A percentile compares a stretch with the other conserved stretches of the same genome.
Evolutionary conservation across 1,284 basidiomycete species (phyloP).

Genomic region (Inonotus hispidus): DNA sequence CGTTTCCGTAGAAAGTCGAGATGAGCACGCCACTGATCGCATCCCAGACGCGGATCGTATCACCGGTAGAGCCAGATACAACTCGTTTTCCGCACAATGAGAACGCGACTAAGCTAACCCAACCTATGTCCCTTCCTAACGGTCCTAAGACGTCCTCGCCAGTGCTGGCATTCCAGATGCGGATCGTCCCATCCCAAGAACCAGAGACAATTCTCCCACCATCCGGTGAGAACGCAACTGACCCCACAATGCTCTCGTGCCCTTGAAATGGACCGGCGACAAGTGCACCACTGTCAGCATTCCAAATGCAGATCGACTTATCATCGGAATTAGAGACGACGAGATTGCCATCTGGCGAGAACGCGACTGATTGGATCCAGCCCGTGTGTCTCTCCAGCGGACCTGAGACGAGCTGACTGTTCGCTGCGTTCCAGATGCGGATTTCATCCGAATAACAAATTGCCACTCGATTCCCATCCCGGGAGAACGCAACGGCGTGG

Average conservation of each 20-base stretch:
- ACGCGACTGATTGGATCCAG: background rate
- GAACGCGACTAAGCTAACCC: background rate
- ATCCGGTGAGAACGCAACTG: conserved; percentile 4
- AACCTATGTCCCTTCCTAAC: background rate
- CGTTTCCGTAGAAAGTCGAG: background rate
- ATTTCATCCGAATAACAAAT: conserved; percentile 74
- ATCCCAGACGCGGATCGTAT: conserved; percentile 10
- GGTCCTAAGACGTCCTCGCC: background rate
- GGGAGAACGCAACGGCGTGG: background rate
- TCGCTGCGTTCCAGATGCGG: conserved; percentile 90
- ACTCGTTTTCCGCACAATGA: background rate
- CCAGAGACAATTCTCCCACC: conserved; percentile 4
- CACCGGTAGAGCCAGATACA: background rate
- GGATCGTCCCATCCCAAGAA: conserved; percentile 1
- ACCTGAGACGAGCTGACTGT: conserved; percentile 46
- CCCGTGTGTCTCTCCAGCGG: conserved; percentile 77
- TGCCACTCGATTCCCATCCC: background rate
- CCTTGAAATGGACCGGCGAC: background rate
- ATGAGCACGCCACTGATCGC: background rate
- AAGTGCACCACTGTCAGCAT: background rate
- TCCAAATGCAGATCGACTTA: conserved; percentile 2
- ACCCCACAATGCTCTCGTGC: background rate
- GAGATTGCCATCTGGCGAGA: background rate
- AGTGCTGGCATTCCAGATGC: conserved; percentile 7
- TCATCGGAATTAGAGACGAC: background rate